These are phyloP conservation scores for Volvox africanus DNA, from an alignment of 139 green algal species.

Conservation along the genomic window DNA sequence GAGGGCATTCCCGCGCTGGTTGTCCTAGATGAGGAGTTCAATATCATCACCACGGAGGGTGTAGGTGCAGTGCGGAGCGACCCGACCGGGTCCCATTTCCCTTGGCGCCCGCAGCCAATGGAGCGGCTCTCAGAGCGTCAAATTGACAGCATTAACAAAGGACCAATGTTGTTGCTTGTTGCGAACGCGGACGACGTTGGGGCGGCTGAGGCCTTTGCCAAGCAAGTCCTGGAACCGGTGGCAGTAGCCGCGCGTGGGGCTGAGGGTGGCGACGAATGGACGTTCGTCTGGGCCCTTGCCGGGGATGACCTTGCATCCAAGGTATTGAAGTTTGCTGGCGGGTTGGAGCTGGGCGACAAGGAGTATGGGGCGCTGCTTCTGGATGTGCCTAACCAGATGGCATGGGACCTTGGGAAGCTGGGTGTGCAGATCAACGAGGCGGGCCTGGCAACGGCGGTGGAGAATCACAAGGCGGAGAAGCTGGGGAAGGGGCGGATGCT, in stretches of 20 bases:
- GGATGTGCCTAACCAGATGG: conserved; percentile 27
- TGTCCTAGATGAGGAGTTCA: conserved; percentile 17
- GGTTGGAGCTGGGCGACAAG: neutral
- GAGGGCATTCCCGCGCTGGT: conserved; percentile 48
- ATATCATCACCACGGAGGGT: conserved; percentile 43
- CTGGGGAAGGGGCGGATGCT: conserved; percentile 22
- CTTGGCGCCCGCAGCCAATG: conserved; percentile 35
- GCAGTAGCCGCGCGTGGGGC: neutral
- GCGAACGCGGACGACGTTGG: neutral
- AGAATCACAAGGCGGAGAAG: neutral
- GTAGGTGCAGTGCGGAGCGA: conserved; percentile 13
- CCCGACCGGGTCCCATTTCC: conserved; percentile 29
- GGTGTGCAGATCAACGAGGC: neutral
- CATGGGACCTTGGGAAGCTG: conserved; percentile 11
- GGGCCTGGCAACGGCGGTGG: neutral
- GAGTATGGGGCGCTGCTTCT: neutral
- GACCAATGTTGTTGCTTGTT: conserved; percentile 17
- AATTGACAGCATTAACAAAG: conserved; percentile 8
- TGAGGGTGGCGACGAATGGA: neutral
- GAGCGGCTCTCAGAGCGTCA: conserved; percentile 10
- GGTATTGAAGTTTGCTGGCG: conserved; percentile 14
- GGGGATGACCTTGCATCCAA: neutral
- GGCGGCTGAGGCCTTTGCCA: neutral
- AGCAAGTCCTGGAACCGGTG: neutral
- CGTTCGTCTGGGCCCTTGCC: neutral